Evolutionary conservation across 2,329 filamentous ascomycete species (phyloP).

Genomic region (Colletotrichum trifolii): DNA sequence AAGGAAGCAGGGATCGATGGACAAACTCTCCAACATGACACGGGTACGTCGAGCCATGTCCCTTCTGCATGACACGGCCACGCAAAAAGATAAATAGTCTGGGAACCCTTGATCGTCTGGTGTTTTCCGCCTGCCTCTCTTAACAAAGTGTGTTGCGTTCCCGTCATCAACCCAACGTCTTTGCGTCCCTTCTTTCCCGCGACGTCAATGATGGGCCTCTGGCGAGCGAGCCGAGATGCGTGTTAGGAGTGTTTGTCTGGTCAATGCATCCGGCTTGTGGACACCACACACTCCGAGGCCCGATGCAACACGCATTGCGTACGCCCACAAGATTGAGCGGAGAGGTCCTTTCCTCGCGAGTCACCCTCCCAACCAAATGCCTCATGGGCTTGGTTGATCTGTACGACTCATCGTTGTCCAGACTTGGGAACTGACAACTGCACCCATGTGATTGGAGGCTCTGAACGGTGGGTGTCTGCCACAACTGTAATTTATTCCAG

Average conservation of each 20-base stretch:
- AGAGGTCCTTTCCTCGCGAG: constrained; percentile 5
- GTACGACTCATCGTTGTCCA: neutral
- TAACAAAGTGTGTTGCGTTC: constrained; percentile 14
- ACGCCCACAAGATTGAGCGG: constrained; percentile 7
- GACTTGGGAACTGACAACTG: neutral
- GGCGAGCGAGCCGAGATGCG: constrained; percentile 25
- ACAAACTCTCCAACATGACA: constrained; percentile 30
- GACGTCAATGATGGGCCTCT: neutral
- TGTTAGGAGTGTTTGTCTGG: constrained; percentile 3
- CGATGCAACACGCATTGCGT: constrained; percentile 16
- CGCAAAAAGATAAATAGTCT: constrained; percentile 6
- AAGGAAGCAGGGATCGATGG: neutral
- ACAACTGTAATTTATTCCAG: too few relatives aligned
- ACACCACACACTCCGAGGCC: constrained; percentile 11
- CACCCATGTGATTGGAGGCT: constrained; percentile 3
- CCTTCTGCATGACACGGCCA: constrained; percentile 26
- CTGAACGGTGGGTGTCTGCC: too few relatives aligned
- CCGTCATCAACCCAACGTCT: constrained; percentile 27
- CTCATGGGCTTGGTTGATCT: constrained; percentile 2
- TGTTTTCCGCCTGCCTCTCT: constrained; percentile 12
- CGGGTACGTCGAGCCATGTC: constrained; percentile 23
- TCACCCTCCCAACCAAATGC: neutral
- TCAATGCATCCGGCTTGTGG: constrained; percentile 26
- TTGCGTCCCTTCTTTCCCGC: constrained; percentile 26
- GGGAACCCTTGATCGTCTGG: constrained; percentile 32